A percentile compares a stretch with the other conserved stretches of the same genome.
Conservation (phyloP, 1,284 basidiomycete genomes). For the Irpex sp. region DNA sequence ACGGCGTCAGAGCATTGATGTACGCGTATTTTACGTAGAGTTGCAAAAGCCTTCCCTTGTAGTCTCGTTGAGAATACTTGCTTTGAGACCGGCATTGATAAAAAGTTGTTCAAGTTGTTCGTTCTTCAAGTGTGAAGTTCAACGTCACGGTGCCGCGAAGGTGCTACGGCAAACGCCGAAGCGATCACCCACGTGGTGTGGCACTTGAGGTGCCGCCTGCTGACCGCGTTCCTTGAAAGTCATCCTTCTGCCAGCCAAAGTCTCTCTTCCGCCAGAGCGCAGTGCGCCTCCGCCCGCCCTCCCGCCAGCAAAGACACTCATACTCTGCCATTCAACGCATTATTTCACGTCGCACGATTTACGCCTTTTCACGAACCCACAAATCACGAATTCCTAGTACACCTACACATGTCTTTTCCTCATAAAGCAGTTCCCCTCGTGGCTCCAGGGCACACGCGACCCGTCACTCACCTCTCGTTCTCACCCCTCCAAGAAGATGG, state of each 20-base stretch:
- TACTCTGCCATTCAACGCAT: slow-evolving; percentile 16
- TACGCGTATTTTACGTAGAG: background rate
- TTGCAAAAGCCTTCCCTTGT: too few relatives aligned
- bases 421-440: slow-evolving; percentile 73
- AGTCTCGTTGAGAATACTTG: too few relatives aligned
- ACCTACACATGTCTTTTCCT: slow-evolving; percentile 29
- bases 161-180: background rate
- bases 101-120: too few relatives aligned
- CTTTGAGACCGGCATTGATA: too few relatives aligned
- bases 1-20: background rate
- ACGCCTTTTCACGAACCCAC: slow-evolving; percentile 9
- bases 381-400: slow-evolving; percentile 4
- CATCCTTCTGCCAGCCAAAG: background rate
- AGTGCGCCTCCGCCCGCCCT: slow-evolving; percentile 44
- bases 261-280: slow-evolving; percentile 41
- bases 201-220: background rate
- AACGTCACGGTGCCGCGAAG: background rate
- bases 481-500: slow-evolving; percentile 81
- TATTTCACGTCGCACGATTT: slow-evolving; percentile 17
- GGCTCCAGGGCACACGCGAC: slow-evolving; percentile 79
- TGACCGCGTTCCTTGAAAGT: background rate
- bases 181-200: background rate
- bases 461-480: slow-evolving; percentile 93
- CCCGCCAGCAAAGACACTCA: slow-evolving; percentile 24
- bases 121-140: background rate